Conservation (phyloP, 2,329 filamentous ascomycete species). For the Fusarium chuoi region DNA sequence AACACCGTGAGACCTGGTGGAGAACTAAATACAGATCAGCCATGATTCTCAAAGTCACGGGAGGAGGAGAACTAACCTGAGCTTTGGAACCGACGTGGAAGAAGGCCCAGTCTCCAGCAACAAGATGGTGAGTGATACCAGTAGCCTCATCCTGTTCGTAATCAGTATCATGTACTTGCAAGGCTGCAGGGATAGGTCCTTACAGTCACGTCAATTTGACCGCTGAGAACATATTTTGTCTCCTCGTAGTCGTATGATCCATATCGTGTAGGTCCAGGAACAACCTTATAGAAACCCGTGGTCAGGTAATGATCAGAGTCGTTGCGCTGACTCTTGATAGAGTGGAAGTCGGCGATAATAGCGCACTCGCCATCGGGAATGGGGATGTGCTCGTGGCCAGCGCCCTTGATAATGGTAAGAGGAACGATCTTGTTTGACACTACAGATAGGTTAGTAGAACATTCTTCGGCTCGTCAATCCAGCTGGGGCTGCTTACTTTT, state of each 20-base stretch:
- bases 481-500: background rate
- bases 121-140: constrained; percentile 29
- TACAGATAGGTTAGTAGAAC: background rate
- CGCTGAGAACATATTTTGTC: constrained; percentile 31
- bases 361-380: constrained; percentile 26
- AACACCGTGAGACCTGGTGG: constrained; percentile 15
- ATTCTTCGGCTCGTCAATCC: background rate
- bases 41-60: fast-evolving
- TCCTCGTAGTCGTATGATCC: constrained; percentile 30
- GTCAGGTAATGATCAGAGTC: constrained; percentile 17
- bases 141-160: constrained; percentile 21
- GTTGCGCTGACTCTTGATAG: constrained; percentile 7
- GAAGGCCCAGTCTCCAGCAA: constrained; percentile 34
- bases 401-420: constrained; percentile 34
- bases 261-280: constrained; percentile 31
- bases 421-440: constrained; percentile 33
- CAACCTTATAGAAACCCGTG: constrained; percentile 27
- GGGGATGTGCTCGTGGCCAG: constrained; percentile 28
- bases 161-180: background rate
- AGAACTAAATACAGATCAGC: constrained; percentile 9
- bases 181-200: fast-evolving
- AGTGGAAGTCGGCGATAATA: constrained; percentile 29
- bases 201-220: constrained; percentile 28
- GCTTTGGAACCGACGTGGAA: constrained; percentile 34
- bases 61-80: background rate